Conservation (phyloP, 768 basidiomycete species). For the Lactarius psammicola region DNA sequence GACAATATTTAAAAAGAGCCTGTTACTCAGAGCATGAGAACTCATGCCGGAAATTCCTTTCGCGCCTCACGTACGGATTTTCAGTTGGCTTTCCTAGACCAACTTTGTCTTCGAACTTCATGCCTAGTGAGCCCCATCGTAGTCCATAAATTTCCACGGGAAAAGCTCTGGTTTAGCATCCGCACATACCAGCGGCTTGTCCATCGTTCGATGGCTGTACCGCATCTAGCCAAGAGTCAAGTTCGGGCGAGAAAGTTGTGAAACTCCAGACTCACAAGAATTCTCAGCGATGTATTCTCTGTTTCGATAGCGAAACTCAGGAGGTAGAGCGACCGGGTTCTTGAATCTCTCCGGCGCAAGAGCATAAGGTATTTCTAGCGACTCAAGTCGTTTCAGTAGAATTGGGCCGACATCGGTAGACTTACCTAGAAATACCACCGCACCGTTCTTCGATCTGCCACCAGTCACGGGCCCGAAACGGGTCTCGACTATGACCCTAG, state of each 20-base stretch:
- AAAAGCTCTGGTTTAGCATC: background rate
- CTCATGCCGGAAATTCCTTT: background rate
- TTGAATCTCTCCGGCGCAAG: conserved; percentile 62
- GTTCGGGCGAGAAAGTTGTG: background rate
- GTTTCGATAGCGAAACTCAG: conserved; percentile 52
- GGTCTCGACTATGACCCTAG: conserved; percentile 51
- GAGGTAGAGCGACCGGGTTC: conserved; percentile 57
- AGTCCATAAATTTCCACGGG: background rate
- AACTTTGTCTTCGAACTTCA: conserved; percentile 55
- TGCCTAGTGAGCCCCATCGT: conserved; percentile 36
- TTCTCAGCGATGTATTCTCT: conserved; percentile 61
- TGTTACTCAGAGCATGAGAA: conserved; percentile 30
- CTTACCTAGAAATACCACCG: conserved; percentile 63
- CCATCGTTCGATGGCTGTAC: conserved; percentile 65
- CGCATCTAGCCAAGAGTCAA: conserved; percentile 43
- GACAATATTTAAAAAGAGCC: conserved; percentile 65
- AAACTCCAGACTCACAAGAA: conserved; percentile 42
- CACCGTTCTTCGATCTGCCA: conserved; percentile 57
- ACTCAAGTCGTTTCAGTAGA: background rate
- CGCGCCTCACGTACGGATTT: conserved; percentile 50
- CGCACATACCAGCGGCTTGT: conserved; percentile 48
- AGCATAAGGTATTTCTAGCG: conserved; percentile 69
- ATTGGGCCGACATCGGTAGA: background rate
- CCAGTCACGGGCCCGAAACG: conserved; percentile 56
- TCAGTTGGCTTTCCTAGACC: conserved; percentile 68